phyloP scores from a whole-genome alignment of 208 protist species.

The Trypanosoma boissoni region DNA sequence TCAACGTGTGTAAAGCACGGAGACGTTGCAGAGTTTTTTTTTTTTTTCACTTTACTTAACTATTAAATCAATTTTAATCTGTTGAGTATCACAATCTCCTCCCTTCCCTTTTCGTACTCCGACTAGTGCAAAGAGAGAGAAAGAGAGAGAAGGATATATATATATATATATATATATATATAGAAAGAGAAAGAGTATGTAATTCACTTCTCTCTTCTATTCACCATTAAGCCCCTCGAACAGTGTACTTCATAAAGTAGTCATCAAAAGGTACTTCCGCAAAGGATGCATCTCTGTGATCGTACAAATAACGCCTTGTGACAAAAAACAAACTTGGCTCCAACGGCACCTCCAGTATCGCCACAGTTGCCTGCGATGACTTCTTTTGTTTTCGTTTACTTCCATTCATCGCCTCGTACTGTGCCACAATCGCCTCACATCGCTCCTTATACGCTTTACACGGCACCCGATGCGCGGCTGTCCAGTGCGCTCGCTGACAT shows the following conservation, averaged over 20 bases:
- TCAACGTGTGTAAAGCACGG: no score
- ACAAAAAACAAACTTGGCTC: conserved; percentile 70
- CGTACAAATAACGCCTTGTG: conserved; percentile 71
- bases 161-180: background rate
- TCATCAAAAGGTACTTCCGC: conserved; percentile 56
- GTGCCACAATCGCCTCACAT: conserved; percentile 30
- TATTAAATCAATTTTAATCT: no score
- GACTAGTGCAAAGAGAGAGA: no score
- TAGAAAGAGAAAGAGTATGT: background rate
- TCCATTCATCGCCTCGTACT: conserved; percentile 53
- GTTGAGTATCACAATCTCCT: no score
- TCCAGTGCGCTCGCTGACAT: conserved; percentile 74
- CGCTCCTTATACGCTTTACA: conserved; percentile 62
- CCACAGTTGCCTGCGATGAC: conserved; percentile 12
- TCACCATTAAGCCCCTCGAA: conserved; percentile 28
- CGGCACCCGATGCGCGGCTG: conserved; percentile 42
- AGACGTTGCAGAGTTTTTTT: no score
- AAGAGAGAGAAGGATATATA: background rate
- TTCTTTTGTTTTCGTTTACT: conserved; percentile 28
- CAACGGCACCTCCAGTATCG: conserved; percentile 61
- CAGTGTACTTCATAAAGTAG: conserved; percentile 83
- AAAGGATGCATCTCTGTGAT: conserved; percentile 61
- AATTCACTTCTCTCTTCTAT: background rate
- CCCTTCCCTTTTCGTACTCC: no score
- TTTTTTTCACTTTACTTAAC: no score